These are phyloP conservation scores for Mycena kentingensis DNA, from an alignment of 768 basidiomycete species.

Conservation along the genomic window DNA sequence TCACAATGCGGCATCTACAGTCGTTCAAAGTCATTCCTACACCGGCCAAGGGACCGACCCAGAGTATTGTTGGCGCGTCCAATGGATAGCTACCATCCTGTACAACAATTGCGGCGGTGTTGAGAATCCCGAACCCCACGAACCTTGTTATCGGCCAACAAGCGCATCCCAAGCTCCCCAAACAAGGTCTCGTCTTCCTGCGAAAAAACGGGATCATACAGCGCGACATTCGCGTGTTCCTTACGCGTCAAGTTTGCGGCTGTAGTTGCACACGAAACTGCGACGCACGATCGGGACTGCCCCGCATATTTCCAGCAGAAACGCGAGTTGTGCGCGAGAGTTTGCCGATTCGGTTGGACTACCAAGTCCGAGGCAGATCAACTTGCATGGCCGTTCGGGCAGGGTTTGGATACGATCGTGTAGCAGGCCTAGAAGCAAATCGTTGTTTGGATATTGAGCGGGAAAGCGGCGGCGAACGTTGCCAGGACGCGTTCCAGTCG, in stretches of 20 bases:
- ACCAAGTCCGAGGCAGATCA: constrained; percentile 75
- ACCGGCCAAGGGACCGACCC: constrained; percentile 21
- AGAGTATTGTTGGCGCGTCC: constrained; percentile 58
- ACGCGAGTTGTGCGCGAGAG: constrained; percentile 68
- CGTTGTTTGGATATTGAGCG: not conserved
- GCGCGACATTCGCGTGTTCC: constrained; percentile 49
- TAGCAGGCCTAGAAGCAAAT: constrained; percentile 36
- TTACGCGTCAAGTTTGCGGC: constrained; percentile 31
- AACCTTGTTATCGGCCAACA: constrained; percentile 51
- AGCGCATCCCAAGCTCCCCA: constrained; percentile 40
- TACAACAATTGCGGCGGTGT: constrained; percentile 2
- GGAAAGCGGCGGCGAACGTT: constrained; percentile 46
- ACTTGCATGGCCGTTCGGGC: constrained; percentile 31
- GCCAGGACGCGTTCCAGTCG: constrained; percentile 57
- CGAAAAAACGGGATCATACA: constrained; percentile 79
- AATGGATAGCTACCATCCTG: constrained; percentile 39
- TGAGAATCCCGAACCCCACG: constrained; percentile 33
- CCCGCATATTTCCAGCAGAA: constrained; percentile 58
- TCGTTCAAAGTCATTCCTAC: not conserved
- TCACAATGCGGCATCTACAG: constrained; percentile 75
- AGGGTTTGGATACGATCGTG: constrained; percentile 33
- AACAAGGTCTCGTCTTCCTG: constrained; percentile 59
- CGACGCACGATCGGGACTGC: constrained; percentile 61
- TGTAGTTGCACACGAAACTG: constrained; percentile 11
- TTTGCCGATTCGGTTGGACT: constrained; percentile 65